Evolutionary conservation across 1,284 basidiomycete species (phyloP).

Genomic region (Cutaneotrichosporon cyanovorans): DNA sequence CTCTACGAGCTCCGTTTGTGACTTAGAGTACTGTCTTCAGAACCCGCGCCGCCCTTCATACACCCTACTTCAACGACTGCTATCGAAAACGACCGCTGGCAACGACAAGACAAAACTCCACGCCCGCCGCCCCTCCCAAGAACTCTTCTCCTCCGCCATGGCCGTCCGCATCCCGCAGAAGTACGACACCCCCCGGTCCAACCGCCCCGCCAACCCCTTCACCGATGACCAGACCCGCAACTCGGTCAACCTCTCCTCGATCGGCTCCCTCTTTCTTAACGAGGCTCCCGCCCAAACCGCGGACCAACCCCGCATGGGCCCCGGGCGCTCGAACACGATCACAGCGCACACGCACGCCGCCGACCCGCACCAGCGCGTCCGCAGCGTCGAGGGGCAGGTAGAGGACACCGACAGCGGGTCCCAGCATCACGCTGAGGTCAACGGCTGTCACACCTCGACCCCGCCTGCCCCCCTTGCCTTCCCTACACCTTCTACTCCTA

Average conservation of each 20-base stretch:
- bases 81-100: no score
- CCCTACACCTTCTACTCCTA: no score
- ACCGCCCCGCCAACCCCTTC: background rate
- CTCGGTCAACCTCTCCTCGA: constrained; percentile 10
- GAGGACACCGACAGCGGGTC: constrained; percentile 5
- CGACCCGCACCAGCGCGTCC: constrained; percentile 7
- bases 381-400: background rate
- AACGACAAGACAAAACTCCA: no score
- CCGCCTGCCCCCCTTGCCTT: no score
- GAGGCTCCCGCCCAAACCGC: background rate
- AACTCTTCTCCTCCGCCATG: background rate
- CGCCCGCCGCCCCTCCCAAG: background rate
- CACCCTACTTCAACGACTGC: background rate
- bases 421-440: no score
- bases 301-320: background rate
- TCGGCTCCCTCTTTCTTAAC: constrained; percentile 15
- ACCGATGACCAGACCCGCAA: constrained; percentile 1
- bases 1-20: no score
- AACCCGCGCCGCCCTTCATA: no score
- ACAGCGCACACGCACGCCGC: background rate
- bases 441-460: background rate
- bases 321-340: constrained; percentile 1
- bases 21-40: no score
- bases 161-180: constrained; percentile 11
- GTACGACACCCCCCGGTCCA: constrained; percentile 1